Evolutionary conservation across 371 early-diverging fungal species (phyloP).

Genomic region (Rhizopus microsporus): DNA sequence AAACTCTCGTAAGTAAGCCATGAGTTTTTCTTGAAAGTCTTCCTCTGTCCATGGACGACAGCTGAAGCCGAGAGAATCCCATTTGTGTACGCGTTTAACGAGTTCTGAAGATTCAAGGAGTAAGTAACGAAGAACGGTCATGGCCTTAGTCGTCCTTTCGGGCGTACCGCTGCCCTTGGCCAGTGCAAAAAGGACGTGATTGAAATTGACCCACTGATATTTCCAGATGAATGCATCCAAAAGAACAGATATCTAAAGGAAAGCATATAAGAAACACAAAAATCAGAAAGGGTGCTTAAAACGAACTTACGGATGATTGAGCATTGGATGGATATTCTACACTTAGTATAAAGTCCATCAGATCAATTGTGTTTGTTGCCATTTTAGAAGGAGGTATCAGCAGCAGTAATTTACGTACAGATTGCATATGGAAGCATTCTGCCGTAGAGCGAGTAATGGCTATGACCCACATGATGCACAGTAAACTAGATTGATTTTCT

Average conservation of each 20-base stretch:
- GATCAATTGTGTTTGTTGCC: conserved; percentile 67
- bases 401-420: conserved; percentile 69
- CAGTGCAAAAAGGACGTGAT: conserved; percentile 73
- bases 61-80: conserved; percentile 66
- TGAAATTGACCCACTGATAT: conserved; percentile 69
- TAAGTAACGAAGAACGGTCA: conserved; percentile 57
- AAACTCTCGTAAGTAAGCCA: conserved; percentile 61
- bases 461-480: conserved; percentile 72
- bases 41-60: conserved; percentile 77
- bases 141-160: conserved; percentile 46
- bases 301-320: conserved; percentile 28
- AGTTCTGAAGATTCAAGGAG: conserved; percentile 66
- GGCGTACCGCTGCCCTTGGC: conserved; percentile 62
- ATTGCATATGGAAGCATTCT: conserved; percentile 43
- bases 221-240: conserved; percentile 76
- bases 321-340: conserved; percentile 42
- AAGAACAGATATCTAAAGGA: conserved; percentile 37
- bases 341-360: conserved; percentile 66
- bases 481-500: conserved; percentile 65
- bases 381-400: conserved; percentile 69
- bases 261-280: background rate
- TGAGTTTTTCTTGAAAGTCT: conserved; percentile 66
- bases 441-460: conserved; percentile 35
- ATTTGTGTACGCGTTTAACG: conserved; percentile 60
- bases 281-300: background rate